Percentiles rank a stretch among this genome's conserved stretches.
Conservation (phyloP, 78 protist genomes). For the Chrysochromulina parva region DNA sequence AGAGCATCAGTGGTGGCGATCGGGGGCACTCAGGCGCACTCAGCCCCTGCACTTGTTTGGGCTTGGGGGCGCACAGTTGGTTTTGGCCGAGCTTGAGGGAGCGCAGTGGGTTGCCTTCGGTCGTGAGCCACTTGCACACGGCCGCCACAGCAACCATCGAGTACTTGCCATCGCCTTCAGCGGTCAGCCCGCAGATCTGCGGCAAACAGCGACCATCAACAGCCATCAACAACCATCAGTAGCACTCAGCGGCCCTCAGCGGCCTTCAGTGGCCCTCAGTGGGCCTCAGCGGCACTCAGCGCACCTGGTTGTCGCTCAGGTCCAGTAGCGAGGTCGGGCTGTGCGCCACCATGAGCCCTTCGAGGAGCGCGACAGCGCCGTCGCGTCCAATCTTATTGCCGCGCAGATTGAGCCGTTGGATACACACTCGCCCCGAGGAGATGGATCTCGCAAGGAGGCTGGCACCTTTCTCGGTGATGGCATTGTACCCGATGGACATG, state of each 20-base stretch:
- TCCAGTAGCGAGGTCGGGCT: not conserved
- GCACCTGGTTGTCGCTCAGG: conserved; percentile 1
- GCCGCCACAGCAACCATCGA: not conserved
- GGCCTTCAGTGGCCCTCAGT: no score
- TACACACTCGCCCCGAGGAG: not conserved
- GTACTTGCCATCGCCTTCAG: not conserved
- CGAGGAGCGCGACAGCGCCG: not conserved
- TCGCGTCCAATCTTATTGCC: not conserved
- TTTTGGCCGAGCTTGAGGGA: not conserved
- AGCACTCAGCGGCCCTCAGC: no score
- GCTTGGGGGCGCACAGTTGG: no score
- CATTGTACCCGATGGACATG: not conserved
- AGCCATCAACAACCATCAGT: no score
- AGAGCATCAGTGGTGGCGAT: no score
- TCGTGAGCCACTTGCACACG: not conserved
- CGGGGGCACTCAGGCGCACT: no score
- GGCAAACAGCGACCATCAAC: no score
- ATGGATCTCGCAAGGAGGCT: not conserved
- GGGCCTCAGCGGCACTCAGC: no score
- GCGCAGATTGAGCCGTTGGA: not conserved
- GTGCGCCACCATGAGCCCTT: not conserved
- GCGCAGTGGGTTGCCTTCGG: not conserved
- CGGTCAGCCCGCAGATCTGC: not conserved
- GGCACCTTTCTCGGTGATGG: not conserved
- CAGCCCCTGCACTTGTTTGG: no score